Evolutionary conservation across 169 alveolate genomes (phyloP).

Genomic region (Plasmodium ovale): DNA sequence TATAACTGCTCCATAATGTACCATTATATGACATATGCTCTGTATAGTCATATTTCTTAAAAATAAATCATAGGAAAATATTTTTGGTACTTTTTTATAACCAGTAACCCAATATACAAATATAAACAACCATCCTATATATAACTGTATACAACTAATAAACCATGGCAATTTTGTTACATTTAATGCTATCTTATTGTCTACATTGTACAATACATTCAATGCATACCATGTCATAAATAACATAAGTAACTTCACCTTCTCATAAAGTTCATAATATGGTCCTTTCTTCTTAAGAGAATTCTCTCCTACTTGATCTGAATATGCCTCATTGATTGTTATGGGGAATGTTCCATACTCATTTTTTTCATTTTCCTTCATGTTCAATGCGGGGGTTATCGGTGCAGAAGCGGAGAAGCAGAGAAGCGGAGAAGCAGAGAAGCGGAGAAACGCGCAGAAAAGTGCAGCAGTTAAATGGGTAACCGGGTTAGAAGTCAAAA

Average conservation of each 20-base stretch:
- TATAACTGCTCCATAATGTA: constrained; percentile 89
- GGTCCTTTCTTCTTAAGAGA: background rate
- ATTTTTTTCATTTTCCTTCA: constrained; percentile 65
- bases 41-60: constrained; percentile 81
- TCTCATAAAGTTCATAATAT: constrained; percentile 1
- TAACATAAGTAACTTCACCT: constrained; percentile 8
- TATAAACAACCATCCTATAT: constrained; percentile 82
- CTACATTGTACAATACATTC: constrained; percentile 84
- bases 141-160: constrained; percentile 83
- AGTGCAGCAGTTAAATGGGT: too few species aligned
- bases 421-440: background rate
- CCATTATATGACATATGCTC: constrained; percentile 86
- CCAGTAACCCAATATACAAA: constrained; percentile 77
- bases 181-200: constrained; percentile 83
- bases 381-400: too few species aligned
- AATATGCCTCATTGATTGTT: constrained; percentile 59
- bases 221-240: constrained; percentile 85
- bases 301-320: constrained; percentile 20
- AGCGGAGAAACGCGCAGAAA: background rate
- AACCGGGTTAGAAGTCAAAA: too few species aligned
- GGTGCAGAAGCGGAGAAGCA: background rate
- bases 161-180: constrained; percentile 86
- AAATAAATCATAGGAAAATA: constrained; percentile 76
- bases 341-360: constrained; percentile 70
- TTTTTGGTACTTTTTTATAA: constrained; percentile 62